Evolutionary conservation across 768 basidiomycete genomes (phyloP).

Genomic region (Chalciporus sphaerocephalus): DNA sequence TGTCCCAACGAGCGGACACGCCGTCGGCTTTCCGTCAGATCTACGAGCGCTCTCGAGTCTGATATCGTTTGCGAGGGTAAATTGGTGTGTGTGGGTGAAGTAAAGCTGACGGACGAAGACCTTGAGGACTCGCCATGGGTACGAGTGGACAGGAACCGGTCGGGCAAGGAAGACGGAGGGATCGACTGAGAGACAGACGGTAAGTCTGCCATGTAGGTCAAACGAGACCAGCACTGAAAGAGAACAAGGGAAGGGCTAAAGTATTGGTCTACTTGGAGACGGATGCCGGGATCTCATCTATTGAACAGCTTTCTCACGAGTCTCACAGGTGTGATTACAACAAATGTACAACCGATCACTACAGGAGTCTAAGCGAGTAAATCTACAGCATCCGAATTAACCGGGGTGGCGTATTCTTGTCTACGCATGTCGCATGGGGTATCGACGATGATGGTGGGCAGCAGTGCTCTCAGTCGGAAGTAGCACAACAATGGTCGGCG

Average conservation of each 20-base stretch:
- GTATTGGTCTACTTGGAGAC: too few relatives aligned
- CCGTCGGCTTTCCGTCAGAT: constrained; percentile 14
- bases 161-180: constrained; percentile 26
- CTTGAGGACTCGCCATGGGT: constrained; percentile 27
- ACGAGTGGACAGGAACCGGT: constrained; percentile 26
- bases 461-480: not conserved
- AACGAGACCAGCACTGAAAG: not conserved
- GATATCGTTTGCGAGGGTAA: constrained; percentile 8
- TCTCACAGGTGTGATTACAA: not conserved
- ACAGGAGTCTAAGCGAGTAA: not conserved
- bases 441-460: not conserved
- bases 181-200: constrained; percentile 19
- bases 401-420: not conserved
- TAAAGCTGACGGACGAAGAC: constrained; percentile 29
- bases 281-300: too few relatives aligned
- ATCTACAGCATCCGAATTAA: too few relatives aligned
- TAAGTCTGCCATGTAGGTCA: constrained; percentile 30
- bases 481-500: not conserved
- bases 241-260: not conserved
- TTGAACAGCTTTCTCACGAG: not conserved
- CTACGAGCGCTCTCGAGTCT: constrained; percentile 7
- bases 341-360: not conserved
- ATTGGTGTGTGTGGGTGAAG: constrained; percentile 14
- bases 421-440: not conserved
- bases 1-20: constrained; percentile 21